A percentile compares a stretch with the other conserved stretches of the same genome.
These are phyloP conservation scores for Zarea fungicola DNA, from an alignment of 2,329 filamentous ascomycete species.

Conservation along the genomic window DNA sequence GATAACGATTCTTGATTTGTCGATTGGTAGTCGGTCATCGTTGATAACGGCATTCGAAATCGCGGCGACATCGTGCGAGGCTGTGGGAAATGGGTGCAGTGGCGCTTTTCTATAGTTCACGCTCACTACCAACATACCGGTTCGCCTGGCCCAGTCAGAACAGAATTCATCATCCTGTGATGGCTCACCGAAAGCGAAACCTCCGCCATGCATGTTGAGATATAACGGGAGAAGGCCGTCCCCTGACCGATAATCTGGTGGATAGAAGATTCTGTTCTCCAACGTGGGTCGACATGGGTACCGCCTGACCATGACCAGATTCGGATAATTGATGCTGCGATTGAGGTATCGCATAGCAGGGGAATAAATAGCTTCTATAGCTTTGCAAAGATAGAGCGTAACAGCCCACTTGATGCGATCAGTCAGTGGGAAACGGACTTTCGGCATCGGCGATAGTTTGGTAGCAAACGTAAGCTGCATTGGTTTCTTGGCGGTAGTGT, in stretches of 20 bases:
- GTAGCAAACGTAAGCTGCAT: too few relatives aligned
- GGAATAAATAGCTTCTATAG: too few relatives aligned
- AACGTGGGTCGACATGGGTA: background rate
- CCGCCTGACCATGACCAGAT: too few relatives aligned
- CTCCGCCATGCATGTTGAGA: background rate
- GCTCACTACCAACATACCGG: slow-evolving; percentile 39
- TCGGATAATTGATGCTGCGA: too few relatives aligned
- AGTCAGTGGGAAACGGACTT: too few relatives aligned
- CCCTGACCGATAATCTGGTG: background rate
- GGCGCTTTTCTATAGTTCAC: slow-evolving; percentile 48
- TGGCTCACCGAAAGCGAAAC: slow-evolving; percentile 35
- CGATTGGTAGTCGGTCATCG: slow-evolving; percentile 24
- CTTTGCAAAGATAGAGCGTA: too few relatives aligned
- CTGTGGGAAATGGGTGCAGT: slow-evolving; percentile 35
- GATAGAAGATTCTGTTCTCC: background rate
- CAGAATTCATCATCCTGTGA: slow-evolving; percentile 44
- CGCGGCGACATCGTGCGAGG: slow-evolving; percentile 40
- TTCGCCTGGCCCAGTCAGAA: slow-evolving; percentile 33
- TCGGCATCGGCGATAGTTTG: too few relatives aligned
- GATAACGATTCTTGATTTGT: slow-evolving; percentile 35
- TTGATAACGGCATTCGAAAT: slow-evolving; percentile 28
- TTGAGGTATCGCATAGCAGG: too few relatives aligned
- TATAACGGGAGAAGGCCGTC: background rate
- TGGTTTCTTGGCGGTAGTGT: too few relatives aligned
- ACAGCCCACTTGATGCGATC: too few relatives aligned